Base-by-base conservation (phyloP, 2,329 filamentous ascomycete species). In the Capronia epimyces region DNA sequence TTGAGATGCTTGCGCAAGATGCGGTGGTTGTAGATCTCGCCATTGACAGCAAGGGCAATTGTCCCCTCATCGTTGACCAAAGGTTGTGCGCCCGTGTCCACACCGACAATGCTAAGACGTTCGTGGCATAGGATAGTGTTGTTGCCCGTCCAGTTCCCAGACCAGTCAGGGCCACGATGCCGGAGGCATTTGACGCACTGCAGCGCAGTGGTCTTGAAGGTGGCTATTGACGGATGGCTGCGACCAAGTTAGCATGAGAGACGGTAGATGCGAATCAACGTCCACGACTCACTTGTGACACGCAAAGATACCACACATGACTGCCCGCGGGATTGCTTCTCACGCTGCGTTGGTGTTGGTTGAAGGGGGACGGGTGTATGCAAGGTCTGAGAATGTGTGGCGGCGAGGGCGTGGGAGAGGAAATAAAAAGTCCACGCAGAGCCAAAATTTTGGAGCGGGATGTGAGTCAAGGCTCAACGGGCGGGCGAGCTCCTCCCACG, bases 21-120 rank as follows among this genome's bases (percentile, higher is more conserved):
- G 68, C 91, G 87, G 75, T 98, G 93, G 83, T 98, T 98, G 80
- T 98, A 98, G 69, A 98, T 98, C 71, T 98, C 93, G 73, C 93
- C 93, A 72, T 98, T 98, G 81, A 97, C 93, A 60, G 93, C 91
- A 55, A 98, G 82, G 59, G 91, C 84, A 64, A 98, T 84, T 64
- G 79, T 85, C 60, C 83, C 85, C 69, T 97, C 91, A 62, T 89
- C 83, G 76, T 89, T 97, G 77, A 91, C 86, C 60, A 98, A 79
- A 59, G 93, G 93, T 74, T 98, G 93, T 46, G 93, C 91, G 68
- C 93, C 93, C 65, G 87, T 91, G 70, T 97, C 89, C 69, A 97
- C 87, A 69, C 93, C 93, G 67, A 98, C 93, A 69, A 98, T 97
- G 70, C 88, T 93, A 70, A 98, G 78, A 74, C 93, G 87, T 73